Base-by-base conservation (phyloP, 2,329 filamentous ascomycete genomes). In the Sporothrix variecibatus region DNA sequence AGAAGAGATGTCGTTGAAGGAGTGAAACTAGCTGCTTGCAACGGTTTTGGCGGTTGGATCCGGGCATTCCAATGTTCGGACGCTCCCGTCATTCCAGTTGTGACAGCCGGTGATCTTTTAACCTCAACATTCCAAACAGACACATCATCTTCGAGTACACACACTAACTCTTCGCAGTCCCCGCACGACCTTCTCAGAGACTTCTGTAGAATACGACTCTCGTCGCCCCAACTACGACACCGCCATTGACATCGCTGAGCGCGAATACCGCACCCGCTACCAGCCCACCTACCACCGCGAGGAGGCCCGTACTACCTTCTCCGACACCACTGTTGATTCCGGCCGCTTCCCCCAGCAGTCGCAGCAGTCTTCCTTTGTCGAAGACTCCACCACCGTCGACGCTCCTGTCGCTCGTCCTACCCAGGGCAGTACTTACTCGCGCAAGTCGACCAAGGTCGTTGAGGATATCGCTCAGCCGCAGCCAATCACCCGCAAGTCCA, bases 201-300 rank as follows among this genome's bases (percentile, higher is more conserved):
- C 89, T 82, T 89, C 90, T 82, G 84, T 93, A 83, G 89, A 93
- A 84, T 85, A 91, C 81, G 87, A 93, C 82, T 80, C 79, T 77
- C 86, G 86, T 78, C 82, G 83, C 79, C 83, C 84, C 80, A 82
- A 84, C 80, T 82, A 85, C 79, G 80, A 80, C 79, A 86, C 83
- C 78, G 83, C 86, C 78, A 86, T 92, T 82, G 90, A 92, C 84
- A 82, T 88, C 78, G 88, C 88, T 81, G 90, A 92, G 84, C 88
- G 88, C 83, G 86, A 91, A 83, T 91, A 91, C 82, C 89, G 90
- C 80, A 84, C 89, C 81, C 88, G 87, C 78, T 85, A 86, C 83
- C 88, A 89, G 78, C 85, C 87, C 78, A 83, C 38, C 3, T 69
- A 81, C 80, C 85, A 85, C 82, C 78, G 78, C 73, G 82, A 86